phyloP scores from a whole-genome alignment of 2,329 filamentous ascomycete genomes.

The Fusarium pininemorale region DNA sequence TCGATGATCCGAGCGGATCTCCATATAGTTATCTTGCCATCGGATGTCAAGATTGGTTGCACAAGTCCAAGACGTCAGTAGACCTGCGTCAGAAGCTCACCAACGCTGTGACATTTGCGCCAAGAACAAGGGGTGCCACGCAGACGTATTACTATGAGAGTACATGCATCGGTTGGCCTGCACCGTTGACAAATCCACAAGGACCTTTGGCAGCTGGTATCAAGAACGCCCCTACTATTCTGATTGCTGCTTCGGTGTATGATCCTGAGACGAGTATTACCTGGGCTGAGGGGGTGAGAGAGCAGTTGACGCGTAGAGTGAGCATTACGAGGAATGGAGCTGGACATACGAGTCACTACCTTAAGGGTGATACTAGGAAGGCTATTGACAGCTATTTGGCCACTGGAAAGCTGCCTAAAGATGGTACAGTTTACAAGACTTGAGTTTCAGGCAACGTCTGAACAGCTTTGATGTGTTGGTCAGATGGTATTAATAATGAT shows the following conservation, averaged over 20 bases:
- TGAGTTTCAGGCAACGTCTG: neutral
- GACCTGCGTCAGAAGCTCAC: slow-evolving; percentile 26
- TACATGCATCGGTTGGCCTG: slow-evolving; percentile 36
- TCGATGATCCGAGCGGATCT: neutral
- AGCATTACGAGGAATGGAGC: slow-evolving; percentile 37
- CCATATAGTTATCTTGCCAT: slow-evolving; percentile 34
- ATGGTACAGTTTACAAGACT: slow-evolving; percentile 32
- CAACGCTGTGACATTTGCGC: slow-evolving; percentile 15
- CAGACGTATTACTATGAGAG: slow-evolving; percentile 28
- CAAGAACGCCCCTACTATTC: slow-evolving; percentile 17
- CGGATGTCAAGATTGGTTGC: slow-evolving; percentile 39
- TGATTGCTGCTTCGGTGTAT: slow-evolving; percentile 28
- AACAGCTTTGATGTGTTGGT: neutral
- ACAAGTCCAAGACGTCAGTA: slow-evolving; percentile 5
- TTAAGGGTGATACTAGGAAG: slow-evolving; percentile 32
- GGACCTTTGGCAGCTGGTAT: neutral
- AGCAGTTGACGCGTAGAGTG: slow-evolving; percentile 32
- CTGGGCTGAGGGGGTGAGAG: slow-evolving; percentile 32
- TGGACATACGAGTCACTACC: slow-evolving; percentile 37
- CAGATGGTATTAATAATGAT: neutral
- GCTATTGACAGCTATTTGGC: slow-evolving; percentile 33
- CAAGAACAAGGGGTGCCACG: slow-evolving; percentile 26
- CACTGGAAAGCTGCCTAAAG: slow-evolving; percentile 33
- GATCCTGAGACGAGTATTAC: slow-evolving; percentile 34
- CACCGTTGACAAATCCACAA: slow-evolving; percentile 25